A percentile compares a stretch with the other conserved stretches of the same genome.
These are phyloP conservation scores for Gracilaria vermiculophylla DNA, from an alignment of 23 red algal genomes.

Conservation along the genomic window DNA sequence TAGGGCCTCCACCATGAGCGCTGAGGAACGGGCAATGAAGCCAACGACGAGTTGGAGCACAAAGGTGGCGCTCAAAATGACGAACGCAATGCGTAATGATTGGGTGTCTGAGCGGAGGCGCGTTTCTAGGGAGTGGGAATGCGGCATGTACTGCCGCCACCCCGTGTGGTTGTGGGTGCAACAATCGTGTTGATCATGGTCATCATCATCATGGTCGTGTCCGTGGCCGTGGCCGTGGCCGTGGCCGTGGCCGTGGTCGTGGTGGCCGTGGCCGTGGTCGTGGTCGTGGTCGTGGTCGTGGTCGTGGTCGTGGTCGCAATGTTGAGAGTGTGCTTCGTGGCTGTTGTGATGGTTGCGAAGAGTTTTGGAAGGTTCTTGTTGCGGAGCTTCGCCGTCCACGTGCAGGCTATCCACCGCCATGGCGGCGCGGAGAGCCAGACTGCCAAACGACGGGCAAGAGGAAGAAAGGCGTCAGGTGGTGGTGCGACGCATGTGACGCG, in stretches of 20 bases:
- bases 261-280: not conserved
- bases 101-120: constrained; percentile 45
- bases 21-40: constrained; percentile 31
- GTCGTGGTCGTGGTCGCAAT: not conserved
- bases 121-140: constrained; percentile 50
- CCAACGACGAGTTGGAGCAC: constrained; percentile 37
- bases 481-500: too few relatives aligned
- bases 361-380: not conserved
- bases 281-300: constrained; percentile 24
- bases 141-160: constrained; percentile 66
- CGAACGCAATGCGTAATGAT: constrained; percentile 29
- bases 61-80: constrained; percentile 24
- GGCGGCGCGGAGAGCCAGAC: not conserved
- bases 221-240: not conserved
- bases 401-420: not conserved
- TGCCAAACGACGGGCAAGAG: too few relatives aligned
- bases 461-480: too few relatives aligned
- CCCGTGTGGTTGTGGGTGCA: not conserved
- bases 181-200: constrained; percentile 15
- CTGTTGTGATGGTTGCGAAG: not conserved
- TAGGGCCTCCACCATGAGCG: constrained; percentile 52
- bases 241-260: constrained; percentile 6
- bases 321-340: not conserved
- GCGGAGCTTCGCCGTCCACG: not conserved
- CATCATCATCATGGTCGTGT: constrained; percentile 26